Percentiles rank a stretch among this genome's conserved stretches.
phyloP scores from a whole-genome alignment of 179 eudicot species.

The Camellia oleifera region DNA sequence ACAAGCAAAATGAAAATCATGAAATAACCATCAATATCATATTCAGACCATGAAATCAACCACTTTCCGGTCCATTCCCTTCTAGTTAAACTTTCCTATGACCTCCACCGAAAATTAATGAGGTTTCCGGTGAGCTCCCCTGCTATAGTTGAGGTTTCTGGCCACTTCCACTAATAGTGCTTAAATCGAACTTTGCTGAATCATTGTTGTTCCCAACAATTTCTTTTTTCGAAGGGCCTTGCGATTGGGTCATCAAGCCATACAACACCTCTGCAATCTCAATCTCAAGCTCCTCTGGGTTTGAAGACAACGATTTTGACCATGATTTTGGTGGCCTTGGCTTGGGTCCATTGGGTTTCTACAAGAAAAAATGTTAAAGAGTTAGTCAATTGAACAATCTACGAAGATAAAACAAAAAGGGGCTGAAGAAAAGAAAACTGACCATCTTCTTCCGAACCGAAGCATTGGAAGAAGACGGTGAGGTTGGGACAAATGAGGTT shows the following conservation, averaged over 20 bases:
- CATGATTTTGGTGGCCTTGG: conserved; percentile 68
- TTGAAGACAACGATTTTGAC: conserved; percentile 52
- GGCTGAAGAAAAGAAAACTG: conserved; percentile 22
- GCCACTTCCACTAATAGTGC: too few species aligned
- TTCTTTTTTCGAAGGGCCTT: conserved; percentile 58
- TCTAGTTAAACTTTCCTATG: too few species aligned
- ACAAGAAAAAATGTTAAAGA: conserved; percentile 16
- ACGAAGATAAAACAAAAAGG: neutral
- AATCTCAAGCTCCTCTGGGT: conserved; percentile 88
- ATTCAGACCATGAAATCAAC: too few species aligned
- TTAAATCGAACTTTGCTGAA: conserved; percentile 41
- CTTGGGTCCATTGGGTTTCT: conserved; percentile 75
- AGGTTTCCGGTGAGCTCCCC: too few species aligned
- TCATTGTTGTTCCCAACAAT: conserved; percentile 24
- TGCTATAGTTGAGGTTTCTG: too few species aligned
- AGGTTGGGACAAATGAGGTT: conserved; percentile 31
- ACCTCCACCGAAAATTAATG: too few species aligned
- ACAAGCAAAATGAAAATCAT: too few species aligned
- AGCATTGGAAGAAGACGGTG: conserved; percentile 78
- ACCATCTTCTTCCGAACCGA: conserved; percentile 75
- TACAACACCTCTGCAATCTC: conserved; percentile 94
- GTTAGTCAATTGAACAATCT: conserved; percentile 12
- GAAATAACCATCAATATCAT: too few species aligned
- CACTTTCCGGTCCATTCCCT: too few species aligned
- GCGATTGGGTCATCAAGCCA: conserved; percentile 86